These are phyloP conservation scores for Fusarium humuli DNA, from an alignment of 2,329 filamentous ascomycete species.

Conservation along the genomic window DNA sequence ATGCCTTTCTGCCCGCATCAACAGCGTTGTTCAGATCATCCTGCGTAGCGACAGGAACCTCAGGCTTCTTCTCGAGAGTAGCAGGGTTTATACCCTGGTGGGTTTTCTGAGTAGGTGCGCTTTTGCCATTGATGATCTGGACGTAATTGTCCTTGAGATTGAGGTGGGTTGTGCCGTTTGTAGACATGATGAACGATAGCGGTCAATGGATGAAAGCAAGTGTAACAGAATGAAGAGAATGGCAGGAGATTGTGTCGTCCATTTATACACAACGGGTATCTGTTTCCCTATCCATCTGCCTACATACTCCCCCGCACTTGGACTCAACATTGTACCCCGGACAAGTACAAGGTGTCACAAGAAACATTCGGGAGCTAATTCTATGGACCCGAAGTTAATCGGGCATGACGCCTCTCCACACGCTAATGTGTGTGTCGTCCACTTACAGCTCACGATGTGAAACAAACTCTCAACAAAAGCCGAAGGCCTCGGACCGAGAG, in stretches of 20 bases:
- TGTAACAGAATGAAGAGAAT: neutral
- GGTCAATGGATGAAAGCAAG: neutral
- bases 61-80: slow-evolving; percentile 47
- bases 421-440: neutral
- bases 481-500: slow-evolving; percentile 15
- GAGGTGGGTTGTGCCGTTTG: slow-evolving; percentile 22
- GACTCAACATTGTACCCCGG: neutral
- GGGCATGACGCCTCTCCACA: neutral
- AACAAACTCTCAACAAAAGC: slow-evolving; percentile 10
- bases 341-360: neutral
- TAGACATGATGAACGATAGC: slow-evolving; percentile 10
- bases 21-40: slow-evolving; percentile 45
- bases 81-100: slow-evolving; percentile 48
- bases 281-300: neutral
- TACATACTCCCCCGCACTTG: slow-evolving; percentile 27
- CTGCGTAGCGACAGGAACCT: slow-evolving; percentile 43
- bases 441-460: neutral
- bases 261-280: neutral
- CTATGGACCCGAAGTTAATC: slow-evolving; percentile 10
- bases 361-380: slow-evolving; percentile 6
- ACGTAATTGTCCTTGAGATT: slow-evolving; percentile 34
- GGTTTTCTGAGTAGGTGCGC: slow-evolving; percentile 24
- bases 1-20: slow-evolving; percentile 41
- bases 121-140: slow-evolving; percentile 44
- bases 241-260: too few species aligned